Base-by-base conservation (phyloP, 306 rosid species). In the Vigna nakashimae region DNA sequence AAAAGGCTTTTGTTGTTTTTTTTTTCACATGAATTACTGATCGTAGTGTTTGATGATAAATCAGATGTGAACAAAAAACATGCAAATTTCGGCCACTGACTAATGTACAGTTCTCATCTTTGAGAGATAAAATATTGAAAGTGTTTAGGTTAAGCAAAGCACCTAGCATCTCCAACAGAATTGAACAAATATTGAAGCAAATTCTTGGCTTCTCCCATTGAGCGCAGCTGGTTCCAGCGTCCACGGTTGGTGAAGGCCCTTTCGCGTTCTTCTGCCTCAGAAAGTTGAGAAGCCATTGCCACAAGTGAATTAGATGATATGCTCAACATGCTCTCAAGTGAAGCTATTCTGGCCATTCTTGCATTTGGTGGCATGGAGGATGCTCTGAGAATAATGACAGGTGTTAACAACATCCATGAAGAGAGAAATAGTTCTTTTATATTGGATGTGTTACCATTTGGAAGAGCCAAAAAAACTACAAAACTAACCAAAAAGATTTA, bases 231-330 rank as follows among this genome's bases (percentile, higher is more conserved):
- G 84, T 84, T 94, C 98, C 98, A 94, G 74, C 94, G 97, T 76
- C 97, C 98, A 40, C 98, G 96, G 78, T 80, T 90, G 71, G 88
- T 76, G 76, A 94, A 88, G 50, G 97, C 93, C 57, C 97, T 91
- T 26, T 94, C 98, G 53, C 97, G 85, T 82, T 94, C 98, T 90
- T 94, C 98, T 77, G 98, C 97, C 88, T 94, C 98, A 60, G 98
- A 94, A 77, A 94, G 96, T 87, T 94, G 98, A 55, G 98, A 94
- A 77, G 98, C 98, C 98, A 94, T 94, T 32, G 97, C 94, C 66
- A 94, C 98, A 42, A 94, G 96, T 65, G 98, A 94, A 84, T 92
- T 94, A 65, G 98, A 94, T 38, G 98, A 83, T 86, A 94, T 90
- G 90, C 91, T 86, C 58, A 94, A 82, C 97, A 94, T 92, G 90